These are phyloP conservation scores for Gracilaria gracilis DNA, from an alignment of 23 red algal species.

Conservation along the genomic window DNA sequence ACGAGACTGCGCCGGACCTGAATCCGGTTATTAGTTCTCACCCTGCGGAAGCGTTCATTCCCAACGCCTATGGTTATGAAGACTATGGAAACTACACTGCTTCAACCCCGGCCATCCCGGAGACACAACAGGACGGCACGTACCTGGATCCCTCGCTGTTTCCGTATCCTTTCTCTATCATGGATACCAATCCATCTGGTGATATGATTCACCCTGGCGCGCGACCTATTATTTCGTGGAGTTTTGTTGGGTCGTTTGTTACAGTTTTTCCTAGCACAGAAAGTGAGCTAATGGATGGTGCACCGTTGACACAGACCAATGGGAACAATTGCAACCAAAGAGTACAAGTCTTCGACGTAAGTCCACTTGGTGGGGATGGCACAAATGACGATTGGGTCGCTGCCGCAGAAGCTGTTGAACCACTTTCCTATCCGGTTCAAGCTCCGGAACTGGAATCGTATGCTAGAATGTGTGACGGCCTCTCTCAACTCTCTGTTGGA, in stretches of 20 bases:
- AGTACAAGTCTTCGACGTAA: constrained; percentile 43
- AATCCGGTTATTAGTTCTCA: not conserved
- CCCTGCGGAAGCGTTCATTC: not conserved
- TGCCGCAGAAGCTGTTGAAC: constrained; percentile 40
- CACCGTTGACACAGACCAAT: not conserved
- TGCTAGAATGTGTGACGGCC: constrained; percentile 58
- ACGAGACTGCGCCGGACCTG: not conserved
- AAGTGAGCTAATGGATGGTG: not conserved
- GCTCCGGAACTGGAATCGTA: constrained; percentile 15
- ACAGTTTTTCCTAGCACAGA: constrained; percentile 7
- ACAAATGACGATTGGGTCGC: constrained; percentile 50
- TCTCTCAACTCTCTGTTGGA: constrained; percentile 36
- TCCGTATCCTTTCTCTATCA: constrained; percentile 62
- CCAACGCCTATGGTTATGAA: not conserved
- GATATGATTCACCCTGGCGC: constrained; percentile 35
- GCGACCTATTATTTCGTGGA: constrained; percentile 55
- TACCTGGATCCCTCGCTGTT: constrained; percentile 22
- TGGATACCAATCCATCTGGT: constrained; percentile 56
- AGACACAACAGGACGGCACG: constrained; percentile 1
- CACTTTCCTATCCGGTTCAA: constrained; percentile 17
- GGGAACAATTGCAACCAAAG: not conserved
- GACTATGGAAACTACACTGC: not conserved
- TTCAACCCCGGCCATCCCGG: not conserved
- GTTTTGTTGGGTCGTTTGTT: constrained; percentile 58
- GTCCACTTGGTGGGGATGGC: constrained; percentile 8